Evolutionary conservation across 2,329 filamentous ascomycete species (phyloP), one percentile per base, ranked within the genome.

Genomic region (Tricladium varicosporioides): DNA sequence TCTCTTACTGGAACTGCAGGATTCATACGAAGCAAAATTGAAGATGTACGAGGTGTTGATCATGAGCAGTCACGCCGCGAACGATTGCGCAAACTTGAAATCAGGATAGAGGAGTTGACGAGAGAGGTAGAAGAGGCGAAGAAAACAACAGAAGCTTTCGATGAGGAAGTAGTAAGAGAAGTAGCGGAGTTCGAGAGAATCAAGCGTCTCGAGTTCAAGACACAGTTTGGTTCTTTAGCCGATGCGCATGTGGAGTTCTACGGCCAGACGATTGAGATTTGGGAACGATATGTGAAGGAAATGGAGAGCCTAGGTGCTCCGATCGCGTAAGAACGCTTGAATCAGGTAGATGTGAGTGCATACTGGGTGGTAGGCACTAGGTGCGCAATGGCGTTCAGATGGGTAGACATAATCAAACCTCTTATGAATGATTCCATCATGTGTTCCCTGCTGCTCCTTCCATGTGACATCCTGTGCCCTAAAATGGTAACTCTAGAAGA

Each of bases 1-100:
- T 74, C 76, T 47, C 78, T 90, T 63, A 85, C 86, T 5, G 92
- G 92, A 0, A 89, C 92, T 0, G 89, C 87, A 11, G 87, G 89
- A 3, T 97, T 97, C 76, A 83, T 99, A 64, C 88, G 92, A 46
- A 87, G 88, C 71, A 97, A 97, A 74, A 88, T 99, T 68, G 94
- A 99, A 74, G 94, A 99, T 70, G 92, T 97, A 61, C 87, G 94
- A 15, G 94, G 94, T 13, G 92, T 99, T 3, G 94, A 99, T 73
- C 94, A 97, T 74, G 94, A 97, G 72, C 91, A 95, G 68, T 86
- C 88, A 13, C 86, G 92, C 1, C 85, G 92, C 13, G 93, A 97
- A 71, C 84, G 93, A 31, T 82, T 93, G 51, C 86, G 94, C 57
- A 96, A 94, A 74, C 81, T 97, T 3, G 94, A 99, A 74, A 80